Conservation (phyloP, 2,329 filamentous ascomycete species). For the Colletotrichum agaves region DNA sequence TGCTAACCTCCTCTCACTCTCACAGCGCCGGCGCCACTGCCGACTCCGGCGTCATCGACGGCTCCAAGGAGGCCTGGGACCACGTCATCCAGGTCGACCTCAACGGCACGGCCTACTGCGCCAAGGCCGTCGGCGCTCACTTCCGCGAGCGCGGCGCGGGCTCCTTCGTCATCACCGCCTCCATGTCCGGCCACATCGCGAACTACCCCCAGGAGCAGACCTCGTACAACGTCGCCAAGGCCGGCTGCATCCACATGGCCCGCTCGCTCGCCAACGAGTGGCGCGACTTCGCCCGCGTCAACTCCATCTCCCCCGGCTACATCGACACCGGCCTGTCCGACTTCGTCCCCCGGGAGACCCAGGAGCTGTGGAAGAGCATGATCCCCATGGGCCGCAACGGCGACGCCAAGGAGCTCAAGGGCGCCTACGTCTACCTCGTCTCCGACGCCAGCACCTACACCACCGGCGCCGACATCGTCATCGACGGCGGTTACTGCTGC, state of each 20-base stretch:
- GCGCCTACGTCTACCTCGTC: conserved; percentile 81
- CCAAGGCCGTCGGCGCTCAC: conserved; percentile 70
- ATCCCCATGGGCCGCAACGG: conserved; percentile 79
- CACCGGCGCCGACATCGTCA: conserved; percentile 75
- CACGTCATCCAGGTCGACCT: conserved; percentile 72
- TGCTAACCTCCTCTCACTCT: conserved; percentile 7
- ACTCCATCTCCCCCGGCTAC: conserved; percentile 75
- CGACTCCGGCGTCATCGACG: conserved; percentile 74
- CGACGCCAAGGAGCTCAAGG: conserved; percentile 76
- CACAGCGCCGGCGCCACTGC: conserved; percentile 73
- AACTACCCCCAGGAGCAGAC: conserved; percentile 77
- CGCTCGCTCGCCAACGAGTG: conserved; percentile 70
- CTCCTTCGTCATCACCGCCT: conserved; percentile 75
- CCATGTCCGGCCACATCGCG: conserved; percentile 77
- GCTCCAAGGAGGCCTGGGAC: conserved; percentile 73
- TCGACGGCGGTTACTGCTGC: conserved; percentile 75
- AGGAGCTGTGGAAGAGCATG: conserved; percentile 78
- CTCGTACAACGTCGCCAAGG: conserved; percentile 74
- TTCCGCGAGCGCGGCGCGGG: conserved; percentile 73
- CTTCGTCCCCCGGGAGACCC: conserved; percentile 73
- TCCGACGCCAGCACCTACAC: conserved; percentile 81
- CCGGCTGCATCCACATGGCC: conserved; percentile 61
- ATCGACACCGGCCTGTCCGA: conserved; percentile 75
- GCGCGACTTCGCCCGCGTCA: conserved; percentile 74
- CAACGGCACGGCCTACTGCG: conserved; percentile 77